Evolutionary conservation across 2,329 filamentous ascomycete genomes (phyloP).

Genomic region (Paracoccidioides brasiliensis): DNA sequence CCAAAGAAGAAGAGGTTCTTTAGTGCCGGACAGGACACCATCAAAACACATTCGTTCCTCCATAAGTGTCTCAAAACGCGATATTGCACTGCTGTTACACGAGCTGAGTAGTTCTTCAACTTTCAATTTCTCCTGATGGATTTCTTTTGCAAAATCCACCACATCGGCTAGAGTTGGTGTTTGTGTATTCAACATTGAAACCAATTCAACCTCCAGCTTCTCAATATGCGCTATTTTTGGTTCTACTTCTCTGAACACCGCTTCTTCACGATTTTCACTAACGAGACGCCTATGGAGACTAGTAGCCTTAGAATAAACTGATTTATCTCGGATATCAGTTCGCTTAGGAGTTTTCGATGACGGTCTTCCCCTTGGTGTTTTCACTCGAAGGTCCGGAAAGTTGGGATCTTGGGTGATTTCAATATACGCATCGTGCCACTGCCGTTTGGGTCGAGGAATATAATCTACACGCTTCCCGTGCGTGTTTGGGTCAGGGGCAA

Average conservation of each 20-base stretch:
- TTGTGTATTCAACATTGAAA: neutral
- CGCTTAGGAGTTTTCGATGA: neutral
- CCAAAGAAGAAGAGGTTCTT: conserved; percentile 47
- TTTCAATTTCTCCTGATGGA: neutral
- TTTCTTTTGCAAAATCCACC: neutral
- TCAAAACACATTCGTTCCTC: conserved; percentile 1
- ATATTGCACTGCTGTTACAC: neutral
- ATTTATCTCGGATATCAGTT: neutral
- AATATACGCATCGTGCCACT: conserved; percentile 32
- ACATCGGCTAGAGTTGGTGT: neutral
- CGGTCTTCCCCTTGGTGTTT: conserved; percentile 20
- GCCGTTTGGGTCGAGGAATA: conserved; percentile 25
- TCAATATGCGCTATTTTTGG: neutral
- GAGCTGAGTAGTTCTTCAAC: neutral
- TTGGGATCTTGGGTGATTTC: conserved; percentile 9
- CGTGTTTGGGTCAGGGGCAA: conserved; percentile 15
- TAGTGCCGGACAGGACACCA: conserved; percentile 6
- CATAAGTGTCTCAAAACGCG: neutral
- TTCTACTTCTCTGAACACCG: neutral
- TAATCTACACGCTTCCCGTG: conserved; percentile 9
- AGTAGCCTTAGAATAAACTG: neutral
- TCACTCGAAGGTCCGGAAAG: neutral
- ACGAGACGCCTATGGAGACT: neutral
- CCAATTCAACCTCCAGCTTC: neutral
- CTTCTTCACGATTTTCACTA: neutral